These are phyloP conservation scores for Reticulascus tulasneorum DNA, from an alignment of 2,329 filamentous ascomycete species.

Conservation along the genomic window DNA sequence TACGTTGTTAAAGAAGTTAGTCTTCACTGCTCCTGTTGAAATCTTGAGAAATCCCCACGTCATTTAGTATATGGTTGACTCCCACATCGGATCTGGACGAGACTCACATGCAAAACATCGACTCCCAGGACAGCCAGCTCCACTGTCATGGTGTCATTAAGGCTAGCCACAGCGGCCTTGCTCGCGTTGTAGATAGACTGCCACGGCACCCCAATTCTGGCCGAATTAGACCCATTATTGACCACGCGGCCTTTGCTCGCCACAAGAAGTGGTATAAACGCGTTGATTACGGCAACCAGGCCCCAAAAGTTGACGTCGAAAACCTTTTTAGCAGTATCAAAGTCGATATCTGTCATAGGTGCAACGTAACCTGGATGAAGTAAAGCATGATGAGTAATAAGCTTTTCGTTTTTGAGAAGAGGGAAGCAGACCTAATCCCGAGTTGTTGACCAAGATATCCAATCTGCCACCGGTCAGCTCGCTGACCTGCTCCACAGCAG, in stretches of 20 bases:
- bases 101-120: too few relatives aligned
- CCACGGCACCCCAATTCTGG: too few relatives aligned
- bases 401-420: too few relatives aligned
- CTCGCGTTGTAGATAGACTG: constrained; percentile 50
- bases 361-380: constrained; percentile 47
- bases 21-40: too few relatives aligned
- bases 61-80: too few relatives aligned
- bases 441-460: constrained; percentile 59
- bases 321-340: constrained; percentile 48
- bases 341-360: constrained; percentile 47
- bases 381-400: too few relatives aligned
- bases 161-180: constrained; percentile 53
- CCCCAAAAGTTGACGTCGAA: constrained; percentile 57
- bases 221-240: too few relatives aligned
- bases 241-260: constrained; percentile 46
- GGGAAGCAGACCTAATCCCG: constrained; percentile 34
- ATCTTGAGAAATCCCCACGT: too few relatives aligned
- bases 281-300: constrained; percentile 51
- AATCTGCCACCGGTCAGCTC: constrained; percentile 48
- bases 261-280: constrained; percentile 47
- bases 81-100: too few relatives aligned
- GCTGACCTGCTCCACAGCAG: constrained; percentile 41
- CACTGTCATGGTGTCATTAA: too few relatives aligned
- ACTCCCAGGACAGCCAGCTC: too few relatives aligned
- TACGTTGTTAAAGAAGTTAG: too few relatives aligned